Base-by-base conservation (phyloP, 208 protist species). In the Crithidia expoeki region DNA sequence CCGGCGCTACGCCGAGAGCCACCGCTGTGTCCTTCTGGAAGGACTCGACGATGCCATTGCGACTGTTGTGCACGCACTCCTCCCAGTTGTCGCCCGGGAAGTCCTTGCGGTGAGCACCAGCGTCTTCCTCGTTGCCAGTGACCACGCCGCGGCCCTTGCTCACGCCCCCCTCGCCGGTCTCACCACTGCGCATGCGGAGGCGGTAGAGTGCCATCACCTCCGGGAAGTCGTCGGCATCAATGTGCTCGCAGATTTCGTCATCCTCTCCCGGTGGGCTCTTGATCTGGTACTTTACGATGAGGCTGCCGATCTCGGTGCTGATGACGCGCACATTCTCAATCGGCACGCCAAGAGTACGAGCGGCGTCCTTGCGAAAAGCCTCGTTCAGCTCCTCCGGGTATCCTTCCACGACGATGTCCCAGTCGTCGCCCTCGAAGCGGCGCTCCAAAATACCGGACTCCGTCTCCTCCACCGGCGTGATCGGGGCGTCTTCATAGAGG, bases 341-440 rank as follows among this genome's bases (percentile, higher is more conserved):
- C 14, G 72, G 49, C 46, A 86, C 75, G 57, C 65, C 71, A 19
- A 92, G 64, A 21, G 56, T 28, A 50, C 83, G 71, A 21, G 83
- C 74, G 21, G 68, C 72, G 36, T 79, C 86, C 27, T 59, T 50
- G 57, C 73, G 19, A 72, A 92, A 92, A 30, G 78, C 74, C n/a
- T 70, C 68, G 67, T 72, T 59, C n/a, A 88, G 46, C 21, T 88
- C 69, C 30, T 80, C 67, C n/a, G 68, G 74, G 66, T 44, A 67
- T 33, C 57, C 61, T 1, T 80, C 79, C 1, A 92, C 42, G 23
- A 89, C 14, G 58, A 88, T 68, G 58, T 88, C 83, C 86, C 83
- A 92, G 73, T 86, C 86, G 28, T 85, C 80, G 62, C 86, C 83
- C 30, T 86, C 77, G 53, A 92, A 92, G 42, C 44, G 53, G 69